Evolutionary conservation across 2,329 filamentous ascomycete genomes (phyloP).

Genomic region (Sporothrix schenckii): DNA sequence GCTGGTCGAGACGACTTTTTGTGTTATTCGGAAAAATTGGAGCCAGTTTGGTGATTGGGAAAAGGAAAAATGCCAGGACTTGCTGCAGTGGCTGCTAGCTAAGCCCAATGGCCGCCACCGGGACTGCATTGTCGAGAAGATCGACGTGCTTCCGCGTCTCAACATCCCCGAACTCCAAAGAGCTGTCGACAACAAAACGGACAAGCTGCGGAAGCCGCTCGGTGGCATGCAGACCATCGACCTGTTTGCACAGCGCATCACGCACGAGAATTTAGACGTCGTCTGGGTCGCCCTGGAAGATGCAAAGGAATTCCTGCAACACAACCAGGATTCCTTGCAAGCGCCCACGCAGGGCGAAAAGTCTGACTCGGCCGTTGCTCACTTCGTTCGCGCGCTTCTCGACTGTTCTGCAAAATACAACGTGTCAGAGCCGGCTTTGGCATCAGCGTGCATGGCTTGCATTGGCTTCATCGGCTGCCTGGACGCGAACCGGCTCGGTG

Average conservation of each 20-base stretch:
- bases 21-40: constrained; percentile 85
- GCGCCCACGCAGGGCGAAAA: constrained; percentile 80
- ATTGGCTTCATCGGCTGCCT: constrained; percentile 88
- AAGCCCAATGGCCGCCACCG: constrained; percentile 51
- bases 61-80: constrained; percentile 60
- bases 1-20: constrained; percentile 86
- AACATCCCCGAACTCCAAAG: constrained; percentile 70
- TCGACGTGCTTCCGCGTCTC: constrained; percentile 78
- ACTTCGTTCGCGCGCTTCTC: constrained; percentile 75
- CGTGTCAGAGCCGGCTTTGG: constrained; percentile 66
- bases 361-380: constrained; percentile 72
- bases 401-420: constrained; percentile 85
- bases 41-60: constrained; percentile 62
- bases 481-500: constrained; percentile 87
- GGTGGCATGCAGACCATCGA: constrained; percentile 68
- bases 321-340: constrained; percentile 77
- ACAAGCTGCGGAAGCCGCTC: constrained; percentile 64
- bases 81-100: constrained; percentile 65
- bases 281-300: constrained; percentile 80
- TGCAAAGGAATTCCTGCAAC: constrained; percentile 70
- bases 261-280: constrained; percentile 83
- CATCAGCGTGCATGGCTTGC: constrained; percentile 74
- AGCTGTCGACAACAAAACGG: constrained; percentile 64
- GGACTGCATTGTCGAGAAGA: constrained; percentile 64
- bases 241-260: constrained; percentile 72